Evolutionary conservation across 2,329 filamentous ascomycete species (phyloP).

Genomic region (Lasiodiplodia sp.): DNA sequence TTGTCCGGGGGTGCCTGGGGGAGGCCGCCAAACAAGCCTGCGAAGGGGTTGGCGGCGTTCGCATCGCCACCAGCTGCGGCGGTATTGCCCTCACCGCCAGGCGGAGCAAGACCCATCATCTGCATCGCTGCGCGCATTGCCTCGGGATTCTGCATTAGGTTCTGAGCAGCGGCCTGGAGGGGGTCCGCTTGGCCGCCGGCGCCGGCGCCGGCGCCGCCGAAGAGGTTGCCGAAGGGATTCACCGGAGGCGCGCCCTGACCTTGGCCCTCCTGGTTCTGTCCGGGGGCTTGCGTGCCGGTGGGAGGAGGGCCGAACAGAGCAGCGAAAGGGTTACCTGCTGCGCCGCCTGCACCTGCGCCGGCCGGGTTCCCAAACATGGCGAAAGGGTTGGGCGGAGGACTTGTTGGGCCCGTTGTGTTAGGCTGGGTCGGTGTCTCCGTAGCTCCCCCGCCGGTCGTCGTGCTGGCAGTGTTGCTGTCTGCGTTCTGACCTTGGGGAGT

Average conservation of each 20-base stretch:
- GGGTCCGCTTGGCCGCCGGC: slow-evolving; percentile 55
- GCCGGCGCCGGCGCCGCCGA: slow-evolving; percentile 49
- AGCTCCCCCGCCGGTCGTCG: slow-evolving; percentile 43
- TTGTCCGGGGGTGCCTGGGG: slow-evolving; percentile 70
- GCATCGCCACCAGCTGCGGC: slow-evolving; percentile 51
- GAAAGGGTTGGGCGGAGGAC: slow-evolving; percentile 56
- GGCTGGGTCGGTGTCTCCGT: slow-evolving; percentile 49
- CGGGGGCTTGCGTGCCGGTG: slow-evolving; percentile 36
- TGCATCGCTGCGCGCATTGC: slow-evolving; percentile 61
- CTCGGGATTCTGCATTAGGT: slow-evolving; percentile 65
- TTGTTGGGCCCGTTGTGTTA: slow-evolving; percentile 41
- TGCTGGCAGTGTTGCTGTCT: slow-evolving; percentile 30
- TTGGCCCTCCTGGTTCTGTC: slow-evolving; percentile 42
- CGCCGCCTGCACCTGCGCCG: slow-evolving; percentile 40
- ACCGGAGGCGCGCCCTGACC: slow-evolving; percentile 37
- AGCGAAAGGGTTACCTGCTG: slow-evolving; percentile 65
- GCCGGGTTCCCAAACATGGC: slow-evolving; percentile 48
- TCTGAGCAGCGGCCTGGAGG: slow-evolving; percentile 53
- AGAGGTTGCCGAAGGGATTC: slow-evolving; percentile 75
- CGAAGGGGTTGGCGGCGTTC: slow-evolving; percentile 55
- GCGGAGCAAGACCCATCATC: slow-evolving; percentile 59
- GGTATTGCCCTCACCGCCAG: slow-evolving; percentile 46
- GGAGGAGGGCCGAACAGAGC: slow-evolving; percentile 58
- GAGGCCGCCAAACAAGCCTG: slow-evolving; percentile 48
- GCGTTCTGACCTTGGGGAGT: slow-evolving; percentile 61